Evolutionary conservation across 257 asterid genomes (phyloP), one percentile per base, ranked within the genome.

Genomic region (Solanum infundibuliforme): DNA sequence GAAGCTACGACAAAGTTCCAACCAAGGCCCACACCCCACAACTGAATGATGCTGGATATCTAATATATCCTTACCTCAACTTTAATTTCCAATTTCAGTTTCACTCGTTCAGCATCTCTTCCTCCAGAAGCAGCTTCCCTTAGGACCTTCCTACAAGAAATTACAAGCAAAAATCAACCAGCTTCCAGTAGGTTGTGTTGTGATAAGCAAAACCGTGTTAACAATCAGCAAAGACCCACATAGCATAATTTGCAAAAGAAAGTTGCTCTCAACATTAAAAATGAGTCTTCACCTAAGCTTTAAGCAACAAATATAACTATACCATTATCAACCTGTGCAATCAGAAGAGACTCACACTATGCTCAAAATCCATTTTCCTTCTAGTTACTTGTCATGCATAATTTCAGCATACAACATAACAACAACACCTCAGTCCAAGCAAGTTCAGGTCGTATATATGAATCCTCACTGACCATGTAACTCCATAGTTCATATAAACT

Each of bases 101-200:
- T 97, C 86, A 97, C 94, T 88, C 99, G 92, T 87, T 95, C 98
- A 79, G 99, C 92, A 76, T 96, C 98, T 92, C 98, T 92, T 90
- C 94, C 95, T 83, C 98, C 98, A 1, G 98, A 94, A 83, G 99
- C 98, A 89, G 97, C 94, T 93, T 97, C 98, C 90, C 99, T 93
- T 88, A 97, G 86, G 85, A 97, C 98, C 91, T 97, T 97, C 93
- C 99, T 97, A 89, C 69, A 88, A 89, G 74, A 38, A 84, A 66
- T 89, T 52, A 65, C 27, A 83, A 69, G 29, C 18, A 66, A 82
- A 12, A 36, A 46, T 75, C 68, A 31, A 84, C 18, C 83, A 38
- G 85, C 41, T 16, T 81, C 27, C 20, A 46, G 27, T 81, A 29
- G 39, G 85, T 81, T 46, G 41, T 81, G 25, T 46, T 29, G 39